A percentile compares a stretch with the other conserved stretches of the same genome.
Evolutionary conservation across 2,329 filamentous ascomycete genomes (phyloP).

Genomic region (Claviceps fusiformis): DNA sequence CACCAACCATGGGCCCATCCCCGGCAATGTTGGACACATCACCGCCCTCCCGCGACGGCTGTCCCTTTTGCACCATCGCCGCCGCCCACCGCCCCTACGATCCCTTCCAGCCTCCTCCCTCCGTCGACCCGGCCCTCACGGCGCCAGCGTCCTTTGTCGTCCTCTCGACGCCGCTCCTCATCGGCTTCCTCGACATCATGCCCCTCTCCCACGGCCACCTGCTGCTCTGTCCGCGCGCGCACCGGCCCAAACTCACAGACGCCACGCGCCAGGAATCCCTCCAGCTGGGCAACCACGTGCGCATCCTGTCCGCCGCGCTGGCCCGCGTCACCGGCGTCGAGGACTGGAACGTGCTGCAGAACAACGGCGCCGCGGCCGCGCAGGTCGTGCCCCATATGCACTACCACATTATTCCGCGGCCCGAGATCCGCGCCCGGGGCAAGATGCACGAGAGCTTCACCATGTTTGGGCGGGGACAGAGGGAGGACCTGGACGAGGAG

Average conservation of each 20-base stretch:
- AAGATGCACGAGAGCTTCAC: slow-evolving; percentile 53
- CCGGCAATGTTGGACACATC: slow-evolving; percentile 18
- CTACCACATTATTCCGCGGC: slow-evolving; percentile 85
- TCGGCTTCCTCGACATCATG: slow-evolving; percentile 90
- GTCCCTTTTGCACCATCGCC: slow-evolving; percentile 51
- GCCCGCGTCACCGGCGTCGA: slow-evolving; percentile 53
- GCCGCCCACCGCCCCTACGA: slow-evolving; percentile 33
- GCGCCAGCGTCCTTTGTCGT: slow-evolving; percentile 47
- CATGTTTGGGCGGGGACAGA: slow-evolving; percentile 65
- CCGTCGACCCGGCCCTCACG: slow-evolving; percentile 20
- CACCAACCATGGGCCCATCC: background rate
- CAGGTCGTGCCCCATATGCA: slow-evolving; percentile 91
- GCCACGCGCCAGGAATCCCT: slow-evolving; percentile 48
- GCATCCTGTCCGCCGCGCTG: slow-evolving; percentile 59
- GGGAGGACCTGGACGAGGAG: slow-evolving; percentile 65
- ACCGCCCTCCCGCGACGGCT: slow-evolving; percentile 22
- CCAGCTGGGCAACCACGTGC: slow-evolving; percentile 54
- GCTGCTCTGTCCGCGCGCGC: slow-evolving; percentile 63
- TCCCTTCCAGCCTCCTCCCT: slow-evolving; percentile 27
- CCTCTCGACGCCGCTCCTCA: slow-evolving; percentile 59
- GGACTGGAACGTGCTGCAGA: slow-evolving; percentile 96
- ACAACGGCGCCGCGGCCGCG: slow-evolving; percentile 78
- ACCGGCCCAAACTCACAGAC: slow-evolving; percentile 67
- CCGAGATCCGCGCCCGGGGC: slow-evolving; percentile 45
- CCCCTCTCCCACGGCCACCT: slow-evolving; percentile 75